Evolutionary conservation across 2,329 filamentous ascomycete species (phyloP), one percentile per base, ranked within the genome.

Genomic region (Cadophora gregata): DNA sequence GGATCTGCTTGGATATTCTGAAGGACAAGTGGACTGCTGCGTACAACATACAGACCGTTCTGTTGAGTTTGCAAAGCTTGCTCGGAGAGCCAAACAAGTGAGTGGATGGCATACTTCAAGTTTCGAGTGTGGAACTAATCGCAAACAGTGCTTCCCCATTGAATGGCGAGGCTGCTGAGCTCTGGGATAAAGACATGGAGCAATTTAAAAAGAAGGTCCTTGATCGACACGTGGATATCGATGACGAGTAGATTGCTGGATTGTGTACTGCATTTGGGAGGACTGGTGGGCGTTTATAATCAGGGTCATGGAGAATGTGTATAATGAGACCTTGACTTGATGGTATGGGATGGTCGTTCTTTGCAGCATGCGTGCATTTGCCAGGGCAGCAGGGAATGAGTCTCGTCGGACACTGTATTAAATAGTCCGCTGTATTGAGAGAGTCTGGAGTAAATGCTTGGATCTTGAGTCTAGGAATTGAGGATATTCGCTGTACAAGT

Each of bases 21-120:
- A 98, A 97, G 85, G 96, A 98, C 80, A 97, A 97, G 83, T 99
- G 96, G 96, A 97, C 93, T 67, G 93, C 96, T 21, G 94, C 96
- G 51, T 96, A 97, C 85, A 98, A 98, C 77, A 93, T 97, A 69
- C 93, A 96, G 80, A 97, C 91, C 56, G 93, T 99, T 56, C 83
- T 99, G 64, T 80, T 99, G 75, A 98, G 95, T 74, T 81, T 99
- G 80, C 96, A 99, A 81, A 97, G 94, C 80, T 82, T 99, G 76
- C 86, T 99, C 36, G 96, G 95, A 29, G 96, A 99, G 81, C 96
- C 96, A 42, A 99, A 99, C 82, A 99, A 99, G 96, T 98, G 83
- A 80, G 92, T 82, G 7, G n/a, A 31, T 27, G 25, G 7, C 59
- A 53, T 29, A 59, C 31, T 19, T 12, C 47, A 25, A 31, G 24